Conservation (phyloP, 768 basidiomycete genomes). For the Dioszegia hungarica region DNA sequence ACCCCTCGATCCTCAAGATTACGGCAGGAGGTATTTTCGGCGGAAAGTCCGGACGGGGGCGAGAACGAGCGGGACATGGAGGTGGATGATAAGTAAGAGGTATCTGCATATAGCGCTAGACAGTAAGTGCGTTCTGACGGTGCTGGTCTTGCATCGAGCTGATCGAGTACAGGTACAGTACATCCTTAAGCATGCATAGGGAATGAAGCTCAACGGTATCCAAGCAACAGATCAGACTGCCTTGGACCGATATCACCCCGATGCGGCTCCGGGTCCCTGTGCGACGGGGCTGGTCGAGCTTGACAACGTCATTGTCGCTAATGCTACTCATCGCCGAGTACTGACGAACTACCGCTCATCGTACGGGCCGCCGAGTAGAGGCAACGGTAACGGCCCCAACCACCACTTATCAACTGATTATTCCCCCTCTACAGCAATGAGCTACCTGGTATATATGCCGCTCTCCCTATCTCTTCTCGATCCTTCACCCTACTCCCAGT, state of each 20-base stretch:
- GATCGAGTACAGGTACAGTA: background rate
- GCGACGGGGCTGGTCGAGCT: no score
- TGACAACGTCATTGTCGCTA: no score
- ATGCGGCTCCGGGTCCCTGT: no score
- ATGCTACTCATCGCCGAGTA: no score
- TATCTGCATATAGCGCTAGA: background rate
- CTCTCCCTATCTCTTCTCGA: background rate
- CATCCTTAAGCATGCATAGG: background rate
- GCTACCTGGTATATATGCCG: background rate
- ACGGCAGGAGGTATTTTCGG: slow-evolving; percentile 33
- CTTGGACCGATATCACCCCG: no score
- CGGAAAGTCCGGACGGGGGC: slow-evolving; percentile 10
- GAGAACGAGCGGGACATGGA: slow-evolving; percentile 15
- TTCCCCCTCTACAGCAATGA: no score
- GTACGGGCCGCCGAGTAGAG: no score
- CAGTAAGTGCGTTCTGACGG: no score
- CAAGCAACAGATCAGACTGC: no score
- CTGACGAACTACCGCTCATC: background rate
- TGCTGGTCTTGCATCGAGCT: no score
- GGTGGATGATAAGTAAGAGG: slow-evolving; percentile 12
- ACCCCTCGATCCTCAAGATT: slow-evolving; percentile 30
- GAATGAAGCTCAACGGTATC: background rate
- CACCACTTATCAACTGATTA: no score
- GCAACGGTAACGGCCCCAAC: background rate
- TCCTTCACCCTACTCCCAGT: background rate